Base-by-base conservation (phyloP, 768 basidiomycete genomes). In the Tylopilus sp. region DNA sequence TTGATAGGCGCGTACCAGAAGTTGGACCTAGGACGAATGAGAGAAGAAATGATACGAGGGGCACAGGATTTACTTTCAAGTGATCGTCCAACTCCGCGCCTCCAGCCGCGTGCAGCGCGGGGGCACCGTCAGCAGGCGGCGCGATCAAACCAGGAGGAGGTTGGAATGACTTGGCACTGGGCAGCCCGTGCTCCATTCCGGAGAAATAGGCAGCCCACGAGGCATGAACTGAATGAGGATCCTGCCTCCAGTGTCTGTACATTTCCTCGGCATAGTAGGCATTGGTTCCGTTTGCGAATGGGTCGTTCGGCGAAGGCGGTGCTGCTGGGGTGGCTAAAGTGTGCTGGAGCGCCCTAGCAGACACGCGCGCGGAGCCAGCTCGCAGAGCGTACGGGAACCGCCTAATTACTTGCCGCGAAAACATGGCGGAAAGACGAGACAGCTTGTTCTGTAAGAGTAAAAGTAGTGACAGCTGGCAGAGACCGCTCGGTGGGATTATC, bases 1-100 rank as follows among this genome's bases (percentile, higher is more conserved):
- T 83, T 99, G 97, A 73, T 97, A 99, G 3, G 97, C 97, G 50
- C 97, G 88, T 47, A 98, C 93, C 50, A 99, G 85, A 25, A 98
- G 80, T 88, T 99, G 97, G 17, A 93, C 87, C 95, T 98, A 65
- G 20, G 58, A 23, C 23, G 25, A 26, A 26, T 55, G 6, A 50
- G 40, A 23, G 44, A 47, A 20, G 26, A 31, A 30, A 12, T n/a
- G 9, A 8, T 45, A 39, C 33, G 13, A 46, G 35, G 20, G 50
- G 31, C 9, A 18, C 3, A 25, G 15, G 8, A 52, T 74, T 48
- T 50, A 93, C 95, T 80, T 97, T 99, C 50, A 99, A 73, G 71
- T 98, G 95, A 63, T 93, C 94, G 52, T 94, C 87, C 13, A 98
- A 75, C 66, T 97, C 88, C 2, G 79, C 81, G 11, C 86, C 88